Evolutionary conservation across 1,284 basidiomycete species (phyloP), one percentile per base, ranked within the genome.

Genomic region (Xerocomus amazonicus): DNA sequence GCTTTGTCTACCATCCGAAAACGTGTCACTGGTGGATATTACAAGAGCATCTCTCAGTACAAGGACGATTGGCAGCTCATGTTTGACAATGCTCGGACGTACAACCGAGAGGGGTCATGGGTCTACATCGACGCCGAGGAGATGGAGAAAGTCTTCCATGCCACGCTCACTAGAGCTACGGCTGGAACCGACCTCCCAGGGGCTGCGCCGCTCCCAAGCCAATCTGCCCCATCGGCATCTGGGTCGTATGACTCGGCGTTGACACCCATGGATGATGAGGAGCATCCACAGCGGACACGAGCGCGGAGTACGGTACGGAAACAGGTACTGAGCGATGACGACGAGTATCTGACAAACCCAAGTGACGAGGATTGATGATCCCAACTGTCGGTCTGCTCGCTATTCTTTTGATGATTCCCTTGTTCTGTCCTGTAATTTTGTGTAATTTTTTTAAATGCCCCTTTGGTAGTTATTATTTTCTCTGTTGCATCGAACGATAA

Each of bases 61-160:
- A 78, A 80, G 47, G 81, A 83, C 44, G 95, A 98, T 70, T 92
- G 92, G 79, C 74, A 76, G 58, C 79, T 93, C 45, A 93, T 98
- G 87, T 96, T 96, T 70, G 78, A 82, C 66, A 99, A 99, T 65
- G 95, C 96, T 5, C 82, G 89, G 62, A 89, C 83, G 36, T 96
- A 93, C 73, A 91, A 95, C 69, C 83, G 86, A 65, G 89, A 91
- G 69, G 88, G 84, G 2, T 92, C 90, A 0, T 89, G 91, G 86
- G 94, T 98, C 28, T 97, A 93, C 72, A 79, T 90, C 56, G 93
- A 97, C 57, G 94, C 96, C 2, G 84, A 91, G 47, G 87, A 90
- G 70, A 91, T 96, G 85, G 87, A 94, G 73, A 87, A 85, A 61
- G 84, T 86, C 43, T 91, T 94, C 63, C 78, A 87, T 55, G 74